Percentiles rank a stretch among this genome's conserved stretches.
Evolutionary conservation across 352 stramenopile species (phyloP).

Genomic region (Globisporangium emineosum): DNA sequence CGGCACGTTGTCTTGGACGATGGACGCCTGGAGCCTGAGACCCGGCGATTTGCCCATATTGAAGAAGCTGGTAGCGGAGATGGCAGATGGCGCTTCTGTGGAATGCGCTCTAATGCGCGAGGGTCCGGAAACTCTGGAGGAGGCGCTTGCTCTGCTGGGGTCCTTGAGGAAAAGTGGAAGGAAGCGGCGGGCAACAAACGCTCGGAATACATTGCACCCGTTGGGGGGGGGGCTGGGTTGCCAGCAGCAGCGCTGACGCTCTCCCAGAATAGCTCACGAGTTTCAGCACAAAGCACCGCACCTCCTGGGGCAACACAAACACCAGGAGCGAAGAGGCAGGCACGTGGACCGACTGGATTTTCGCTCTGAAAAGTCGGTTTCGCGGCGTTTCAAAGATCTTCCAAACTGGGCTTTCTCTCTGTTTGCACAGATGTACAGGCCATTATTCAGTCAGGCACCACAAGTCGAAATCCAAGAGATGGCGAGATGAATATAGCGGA

Average conservation of each 20-base stretch:
- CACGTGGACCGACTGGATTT: neutral
- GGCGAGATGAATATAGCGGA: neutral
- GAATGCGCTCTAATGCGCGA: neutral
- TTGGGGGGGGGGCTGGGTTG: neutral
- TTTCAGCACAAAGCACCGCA: constrained; percentile 6
- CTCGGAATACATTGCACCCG: neutral
- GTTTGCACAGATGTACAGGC: no score
- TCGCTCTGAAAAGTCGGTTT: neutral
- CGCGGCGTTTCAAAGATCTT: constrained; percentile 3
- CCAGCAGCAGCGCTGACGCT: neutral
- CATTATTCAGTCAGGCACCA: neutral
- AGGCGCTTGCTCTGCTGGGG: neutral
- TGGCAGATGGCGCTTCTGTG: neutral
- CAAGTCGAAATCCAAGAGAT: neutral
- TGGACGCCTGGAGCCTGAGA: constrained; percentile 53
- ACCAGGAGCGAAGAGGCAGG: neutral
- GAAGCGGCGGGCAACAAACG: neutral
- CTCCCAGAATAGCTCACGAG: constrained; percentile 1
- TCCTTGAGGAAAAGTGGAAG: constrained; percentile 6
- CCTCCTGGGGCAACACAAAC: neutral
- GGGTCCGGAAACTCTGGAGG: constrained; percentile 1
- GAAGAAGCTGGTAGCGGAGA: neutral
- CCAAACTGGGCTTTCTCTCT: neutral
- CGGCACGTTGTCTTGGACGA: constrained; percentile 86
- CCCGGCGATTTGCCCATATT: constrained; percentile 55